These are phyloP conservation scores for Petunia hybrid DNA, from an alignment of 305 asterid genomes.

Conservation along the genomic window DNA sequence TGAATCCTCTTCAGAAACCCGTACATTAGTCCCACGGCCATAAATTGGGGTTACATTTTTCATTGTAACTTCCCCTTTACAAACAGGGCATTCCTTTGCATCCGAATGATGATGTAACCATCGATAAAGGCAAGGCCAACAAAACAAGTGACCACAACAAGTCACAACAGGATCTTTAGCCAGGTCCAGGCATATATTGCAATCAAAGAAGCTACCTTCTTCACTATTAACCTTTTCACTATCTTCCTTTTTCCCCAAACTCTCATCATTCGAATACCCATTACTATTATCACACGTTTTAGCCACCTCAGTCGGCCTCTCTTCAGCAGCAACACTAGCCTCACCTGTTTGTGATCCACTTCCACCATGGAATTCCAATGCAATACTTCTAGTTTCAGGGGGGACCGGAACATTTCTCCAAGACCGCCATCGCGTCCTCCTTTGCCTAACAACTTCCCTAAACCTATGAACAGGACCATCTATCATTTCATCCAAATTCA, in stretches of 20 bases:
- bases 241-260: conserved; percentile 40
- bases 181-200: conserved; percentile 57
- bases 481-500: conserved; percentile 79
- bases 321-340: conserved; percentile 39
- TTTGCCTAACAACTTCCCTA: conserved; percentile 53
- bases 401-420: conserved; percentile 56
- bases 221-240: conserved; percentile 42
- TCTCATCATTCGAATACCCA: conserved; percentile 1
- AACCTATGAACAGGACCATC: conserved; percentile 43
- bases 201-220: conserved; percentile 45
- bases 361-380: conserved; percentile 52
- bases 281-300: conserved; percentile 42
- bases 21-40: conserved; percentile 44
- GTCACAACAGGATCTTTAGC: conserved; percentile 55
- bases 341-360: conserved; percentile 48
- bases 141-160: conserved; percentile 58
- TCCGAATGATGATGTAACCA: conserved; percentile 53
- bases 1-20: conserved; percentile 37
- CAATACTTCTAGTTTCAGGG: conserved; percentile 62
- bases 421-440: conserved; percentile 64
- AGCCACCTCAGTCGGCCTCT: conserved; percentile 27
- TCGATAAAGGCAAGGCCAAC: conserved; percentile 56
- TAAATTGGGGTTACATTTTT: conserved; percentile 54
- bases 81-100: conserved; percentile 56
- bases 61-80: conserved; percentile 53